These are phyloP conservation scores for Teratosphaeria gauchensis DNA, from an alignment of 2,329 filamentous ascomycete species.

Conservation along the genomic window DNA sequence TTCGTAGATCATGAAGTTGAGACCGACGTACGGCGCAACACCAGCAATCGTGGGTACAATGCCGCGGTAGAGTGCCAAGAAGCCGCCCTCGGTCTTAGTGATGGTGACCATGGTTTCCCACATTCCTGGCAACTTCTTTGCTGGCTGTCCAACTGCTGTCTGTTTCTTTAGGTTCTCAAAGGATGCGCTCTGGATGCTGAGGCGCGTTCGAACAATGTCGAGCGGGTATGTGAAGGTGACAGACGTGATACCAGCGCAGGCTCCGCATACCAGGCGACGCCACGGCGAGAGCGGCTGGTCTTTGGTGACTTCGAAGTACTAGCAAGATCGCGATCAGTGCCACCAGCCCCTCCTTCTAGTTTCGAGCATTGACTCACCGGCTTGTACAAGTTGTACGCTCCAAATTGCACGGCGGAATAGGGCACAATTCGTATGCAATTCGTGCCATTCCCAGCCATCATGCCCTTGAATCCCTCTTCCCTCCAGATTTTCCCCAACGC, in stretches of 20 bases:
- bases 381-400: constrained; percentile 96
- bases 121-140: constrained; percentile 74
- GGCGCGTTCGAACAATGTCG: constrained; percentile 88
- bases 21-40: constrained; percentile 89
- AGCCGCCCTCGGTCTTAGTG: constrained; percentile 84
- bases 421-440: constrained; percentile 98
- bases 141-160: constrained; percentile 25
- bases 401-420: constrained; percentile 96
- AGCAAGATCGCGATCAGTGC: not conserved
- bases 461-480: constrained; percentile 93
- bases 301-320: constrained; percentile 68
- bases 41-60: constrained; percentile 90
- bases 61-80: constrained; percentile 80
- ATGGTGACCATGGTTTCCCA: constrained; percentile 71
- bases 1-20: constrained; percentile 99
- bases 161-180: constrained; percentile 61
- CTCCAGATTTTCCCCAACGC: constrained; percentile 90
- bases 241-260: constrained; percentile 85
- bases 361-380: constrained; percentile 48
- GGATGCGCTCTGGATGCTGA: constrained; percentile 96
- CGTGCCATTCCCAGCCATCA: constrained; percentile 96
- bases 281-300: constrained; percentile 65
- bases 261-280: constrained; percentile 77
- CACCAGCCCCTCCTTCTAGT: not conserved
- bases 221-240: constrained; percentile 92